Evolutionary conservation across 129 eudicot species (phyloP), one percentile per base, ranked within the genome.

Genomic region (Flaveria robusta): DNA sequence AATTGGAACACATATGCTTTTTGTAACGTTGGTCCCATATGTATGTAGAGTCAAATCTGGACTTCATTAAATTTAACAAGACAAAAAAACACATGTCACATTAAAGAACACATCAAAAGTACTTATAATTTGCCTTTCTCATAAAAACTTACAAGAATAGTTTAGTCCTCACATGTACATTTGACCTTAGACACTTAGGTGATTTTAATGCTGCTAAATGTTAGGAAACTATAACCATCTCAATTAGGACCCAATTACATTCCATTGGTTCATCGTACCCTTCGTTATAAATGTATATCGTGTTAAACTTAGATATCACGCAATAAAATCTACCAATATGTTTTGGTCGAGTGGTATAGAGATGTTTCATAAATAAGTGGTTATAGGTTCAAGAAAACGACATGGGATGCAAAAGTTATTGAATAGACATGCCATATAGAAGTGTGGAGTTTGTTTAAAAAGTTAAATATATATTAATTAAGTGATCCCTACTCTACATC

Each of bases 91-190:
- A 37, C 15, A n/a, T 18, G 41, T 37, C 47, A 34, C 37, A 16
- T 31, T 31, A 58, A 66, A 37, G 22, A 16, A 66, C 14, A 39
- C 13, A 45, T n/a, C 20, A 0, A 45, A 39, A n/a, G 26, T 18
- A 66, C 20, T 18, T 64, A 9, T 16, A 1, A 9, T 37, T 34
- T 43, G 47, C 47, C 47, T 9, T 43, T 43, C 13, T 43, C 13
- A 47, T 47, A 47, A 47, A 47, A 9, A 11, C 7, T 23, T 9
- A 16, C 4, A 5, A 63, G 29, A 63, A 16, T 3, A 8, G 62
- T 16, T 31, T 52, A 18, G 50, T 71, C 47, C 27, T 52, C 16
- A 5, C 46, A 52, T 52, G 76, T 68, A 68, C 34, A 68, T 68
- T 41, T 42, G 34, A 19, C 55, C 7, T 43, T 19, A 20, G 20